Percentiles rank a stretch among this genome's conserved stretches.
Evolutionary conservation across 1,284 basidiomycete genomes (phyloP).

Genomic region (Boletellus deceptivus): DNA sequence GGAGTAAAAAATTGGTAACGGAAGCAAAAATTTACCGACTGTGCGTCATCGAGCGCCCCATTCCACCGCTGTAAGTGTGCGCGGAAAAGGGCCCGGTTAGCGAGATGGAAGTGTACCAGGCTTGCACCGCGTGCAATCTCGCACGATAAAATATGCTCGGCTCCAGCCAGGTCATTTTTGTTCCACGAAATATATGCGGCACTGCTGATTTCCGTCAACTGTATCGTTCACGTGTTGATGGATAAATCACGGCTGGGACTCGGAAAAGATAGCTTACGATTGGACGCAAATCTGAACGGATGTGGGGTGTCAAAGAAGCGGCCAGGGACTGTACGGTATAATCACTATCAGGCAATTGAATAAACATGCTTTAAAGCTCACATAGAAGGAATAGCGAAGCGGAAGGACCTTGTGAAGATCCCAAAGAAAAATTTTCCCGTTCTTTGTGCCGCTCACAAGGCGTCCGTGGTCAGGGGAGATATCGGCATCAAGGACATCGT

Average conservation of each 20-base stretch:
- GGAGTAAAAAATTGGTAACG: neutral
- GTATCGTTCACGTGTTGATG: neutral
- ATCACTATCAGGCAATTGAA: neutral
- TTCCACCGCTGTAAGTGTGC: constrained; percentile 8
- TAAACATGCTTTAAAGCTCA: neutral
- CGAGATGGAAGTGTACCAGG: constrained; percentile 3
- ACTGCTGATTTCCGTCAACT: constrained; percentile 19
- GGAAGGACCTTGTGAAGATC: constrained; percentile 10
- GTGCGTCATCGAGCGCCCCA: constrained; percentile 15
- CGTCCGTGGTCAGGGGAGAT: constrained; percentile 16
- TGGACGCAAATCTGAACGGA: neutral
- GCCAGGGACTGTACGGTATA: constrained; percentile 9
- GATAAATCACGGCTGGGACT: neutral
- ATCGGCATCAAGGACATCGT: constrained; percentile 11
- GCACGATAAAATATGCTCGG: constrained; percentile 19
- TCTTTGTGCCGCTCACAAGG: constrained; percentile 5
- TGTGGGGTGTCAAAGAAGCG: neutral
- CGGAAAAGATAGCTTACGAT: constrained; percentile 6
- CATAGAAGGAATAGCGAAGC: constrained; percentile 9
- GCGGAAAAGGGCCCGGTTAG: constrained; percentile 22
- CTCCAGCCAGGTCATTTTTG: neutral
- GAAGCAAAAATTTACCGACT: constrained; percentile 7
- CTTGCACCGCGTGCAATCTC: constrained; percentile 5
- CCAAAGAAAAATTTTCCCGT: constrained; percentile 16
- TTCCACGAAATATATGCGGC: constrained; percentile 14